Percentiles rank a stretch among this genome's conserved stretches.
Evolutionary conservation across 2,329 filamentous ascomycete species (phyloP).

Genomic region (Fusarium dlaminii): DNA sequence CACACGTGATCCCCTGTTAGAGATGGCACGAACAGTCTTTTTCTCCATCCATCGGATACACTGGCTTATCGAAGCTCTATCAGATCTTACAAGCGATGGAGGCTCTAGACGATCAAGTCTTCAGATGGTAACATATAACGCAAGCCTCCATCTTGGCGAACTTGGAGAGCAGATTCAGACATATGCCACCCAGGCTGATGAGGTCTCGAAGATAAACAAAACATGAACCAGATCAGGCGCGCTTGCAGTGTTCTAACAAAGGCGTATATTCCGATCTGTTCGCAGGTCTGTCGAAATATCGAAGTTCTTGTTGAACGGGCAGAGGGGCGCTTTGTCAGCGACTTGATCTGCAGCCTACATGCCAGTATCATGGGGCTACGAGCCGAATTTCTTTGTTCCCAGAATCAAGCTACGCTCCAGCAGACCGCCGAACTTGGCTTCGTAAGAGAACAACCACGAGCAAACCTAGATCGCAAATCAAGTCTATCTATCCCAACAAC

Average conservation of each 20-base stretch:
- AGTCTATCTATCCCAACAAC: not conserved
- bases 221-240: not conserved
- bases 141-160: not conserved
- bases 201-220: not conserved
- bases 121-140: not conserved
- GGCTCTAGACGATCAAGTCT: not conserved
- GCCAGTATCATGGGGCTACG: not conserved
- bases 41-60: not conserved
- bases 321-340: not conserved
- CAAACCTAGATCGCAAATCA: accelerated
- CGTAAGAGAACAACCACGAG: not conserved
- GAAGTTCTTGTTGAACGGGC: not conserved
- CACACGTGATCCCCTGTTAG: not conserved
- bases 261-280: not conserved
- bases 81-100: not conserved
- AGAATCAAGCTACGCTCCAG: not conserved
- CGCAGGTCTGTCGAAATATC: not conserved
- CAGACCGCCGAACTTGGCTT: not conserved
- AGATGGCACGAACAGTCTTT: not conserved
- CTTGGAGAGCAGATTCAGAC: not conserved
- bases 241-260: not conserved
- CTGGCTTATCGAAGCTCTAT: not conserved
- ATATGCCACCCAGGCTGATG: not conserved
- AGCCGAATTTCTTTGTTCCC: not conserved
- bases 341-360: not conserved